Conservation (phyloP, 2,329 filamentous ascomycete species). For the Mycosphaerella sp. region DNA sequence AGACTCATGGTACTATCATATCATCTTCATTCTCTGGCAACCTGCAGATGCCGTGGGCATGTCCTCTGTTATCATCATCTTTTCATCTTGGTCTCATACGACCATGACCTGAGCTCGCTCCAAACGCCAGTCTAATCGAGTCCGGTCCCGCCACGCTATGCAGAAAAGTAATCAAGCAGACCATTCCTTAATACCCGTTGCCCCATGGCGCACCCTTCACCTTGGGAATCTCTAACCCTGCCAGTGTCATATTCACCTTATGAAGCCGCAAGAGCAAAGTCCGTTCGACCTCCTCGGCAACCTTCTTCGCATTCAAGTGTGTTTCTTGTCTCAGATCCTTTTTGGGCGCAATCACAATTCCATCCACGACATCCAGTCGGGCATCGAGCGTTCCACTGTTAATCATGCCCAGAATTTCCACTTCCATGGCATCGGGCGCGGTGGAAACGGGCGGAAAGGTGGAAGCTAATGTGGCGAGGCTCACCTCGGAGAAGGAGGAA, state of each 20-base stretch:
- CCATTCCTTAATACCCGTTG: constrained; percentile 9
- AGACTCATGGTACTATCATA: too few species aligned
- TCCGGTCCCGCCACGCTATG: too few species aligned
- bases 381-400: constrained; percentile 63
- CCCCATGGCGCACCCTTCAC: constrained; percentile 11
- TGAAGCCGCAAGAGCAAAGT: constrained; percentile 71
- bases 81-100: too few species aligned
- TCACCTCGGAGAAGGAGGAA: constrained; percentile 81
- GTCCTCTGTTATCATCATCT: too few species aligned
- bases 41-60: too few species aligned
- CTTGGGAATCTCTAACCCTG: constrained; percentile 57
- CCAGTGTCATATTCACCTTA: constrained; percentile 66
- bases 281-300: constrained; percentile 64
- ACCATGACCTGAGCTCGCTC: too few species aligned
- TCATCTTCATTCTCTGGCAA: too few species aligned
- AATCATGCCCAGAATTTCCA: constrained; percentile 75
- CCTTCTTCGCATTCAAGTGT: constrained; percentile 62
- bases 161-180: too few species aligned
- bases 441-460: constrained; percentile 55
- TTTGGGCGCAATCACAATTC: constrained; percentile 67
- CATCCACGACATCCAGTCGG: constrained; percentile 74
- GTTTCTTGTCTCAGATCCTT: constrained; percentile 61
- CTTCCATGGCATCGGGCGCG: constrained; percentile 52
- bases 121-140: too few species aligned
- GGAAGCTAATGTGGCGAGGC: constrained; percentile 66